A percentile compares a stretch with the other conserved stretches of the same genome.
These are phyloP conservation scores for Zygosaccharomyces sapae DNA, from an alignment of 1,139 yeast species.

Conservation along the genomic window DNA sequence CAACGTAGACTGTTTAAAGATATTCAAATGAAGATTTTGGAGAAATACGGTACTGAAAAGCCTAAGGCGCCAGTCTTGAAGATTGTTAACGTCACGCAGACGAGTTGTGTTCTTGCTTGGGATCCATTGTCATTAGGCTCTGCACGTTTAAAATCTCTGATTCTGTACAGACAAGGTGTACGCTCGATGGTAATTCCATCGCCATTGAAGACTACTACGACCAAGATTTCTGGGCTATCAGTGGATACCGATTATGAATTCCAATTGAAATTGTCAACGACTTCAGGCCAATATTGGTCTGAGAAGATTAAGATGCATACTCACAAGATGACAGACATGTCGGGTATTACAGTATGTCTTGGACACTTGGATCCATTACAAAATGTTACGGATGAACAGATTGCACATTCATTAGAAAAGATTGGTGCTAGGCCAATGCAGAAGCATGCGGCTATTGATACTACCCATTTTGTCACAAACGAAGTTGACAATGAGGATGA, in stretches of 20 bases:
- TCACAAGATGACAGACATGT: conserved; percentile 92
- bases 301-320: conserved; percentile 69
- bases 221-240: conserved; percentile 87
- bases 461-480: conserved; percentile 90
- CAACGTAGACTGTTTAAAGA: conserved; percentile 57
- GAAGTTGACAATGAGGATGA: conserved; percentile 38
- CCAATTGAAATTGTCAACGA: conserved; percentile 75
- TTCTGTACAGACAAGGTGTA: conserved; percentile 63
- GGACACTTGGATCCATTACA: conserved; percentile 71
- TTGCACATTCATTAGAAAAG: conserved; percentile 55
- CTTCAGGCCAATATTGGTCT: conserved; percentile 80
- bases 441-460: conserved; percentile 71
- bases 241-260: conserved; percentile 79
- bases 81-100: conserved; percentile 80
- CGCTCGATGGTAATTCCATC: conserved; percentile 84
- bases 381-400: conserved; percentile 55
- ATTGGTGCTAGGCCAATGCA: conserved; percentile 89
- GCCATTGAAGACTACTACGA: conserved; percentile 72
- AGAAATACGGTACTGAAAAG: conserved; percentile 64
- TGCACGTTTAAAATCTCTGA: conserved; percentile 69
- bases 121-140: conserved; percentile 81
- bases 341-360: conserved; percentile 87
- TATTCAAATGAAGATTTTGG: conserved; percentile 71
- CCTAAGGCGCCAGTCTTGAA: conserved; percentile 73
- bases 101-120: conserved; percentile 94